phyloP scores from a whole-genome alignment of 768 basidiomycete genomes.

The Phlebiopsis flavidoalba region DNA sequence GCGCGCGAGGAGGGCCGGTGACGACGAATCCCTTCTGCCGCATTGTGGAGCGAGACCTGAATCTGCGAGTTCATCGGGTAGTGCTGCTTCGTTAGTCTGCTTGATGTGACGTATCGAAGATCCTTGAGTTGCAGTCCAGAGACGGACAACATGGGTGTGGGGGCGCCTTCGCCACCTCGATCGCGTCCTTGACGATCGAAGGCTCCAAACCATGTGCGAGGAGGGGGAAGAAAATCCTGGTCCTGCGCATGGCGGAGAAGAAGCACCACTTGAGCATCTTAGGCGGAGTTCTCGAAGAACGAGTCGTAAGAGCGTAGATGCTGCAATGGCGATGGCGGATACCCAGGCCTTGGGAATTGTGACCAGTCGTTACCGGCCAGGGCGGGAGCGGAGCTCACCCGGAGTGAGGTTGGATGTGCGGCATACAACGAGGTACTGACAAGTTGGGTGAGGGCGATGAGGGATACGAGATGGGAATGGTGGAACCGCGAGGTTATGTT shows the following conservation, averaged over 20 bases:
- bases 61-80: conserved; percentile 76
- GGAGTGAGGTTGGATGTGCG: conserved; percentile 73
- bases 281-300: conserved; percentile 65
- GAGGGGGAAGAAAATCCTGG: conserved; percentile 91
- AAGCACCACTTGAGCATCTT: conserved; percentile 93
- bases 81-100: conserved; percentile 85
- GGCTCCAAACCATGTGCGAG: conserved; percentile 87
- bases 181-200: conserved; percentile 75
- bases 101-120: conserved; percentile 75
- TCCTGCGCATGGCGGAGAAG: conserved; percentile 82
- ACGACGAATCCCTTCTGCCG: conserved; percentile 84
- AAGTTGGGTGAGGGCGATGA: conserved; percentile 95
- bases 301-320: conserved; percentile 72
- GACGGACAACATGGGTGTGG: conserved; percentile 91
- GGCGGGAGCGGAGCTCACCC: conserved; percentile 67
- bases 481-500: conserved; percentile 86
- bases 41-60: conserved; percentile 88
- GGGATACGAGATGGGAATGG: conserved; percentile 92
- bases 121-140: conserved; percentile 74
- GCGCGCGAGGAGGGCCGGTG: conserved; percentile 81
- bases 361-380: conserved; percentile 74
- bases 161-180: conserved; percentile 90
- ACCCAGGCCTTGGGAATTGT: conserved; percentile 62
- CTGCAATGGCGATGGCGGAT: conserved; percentile 87
- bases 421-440: conserved; percentile 85